A percentile compares a stretch with the other conserved stretches of the same genome.
phyloP scores from a whole-genome alignment of 163 green algal genomes.

The Chloromonas sp. region DNA sequence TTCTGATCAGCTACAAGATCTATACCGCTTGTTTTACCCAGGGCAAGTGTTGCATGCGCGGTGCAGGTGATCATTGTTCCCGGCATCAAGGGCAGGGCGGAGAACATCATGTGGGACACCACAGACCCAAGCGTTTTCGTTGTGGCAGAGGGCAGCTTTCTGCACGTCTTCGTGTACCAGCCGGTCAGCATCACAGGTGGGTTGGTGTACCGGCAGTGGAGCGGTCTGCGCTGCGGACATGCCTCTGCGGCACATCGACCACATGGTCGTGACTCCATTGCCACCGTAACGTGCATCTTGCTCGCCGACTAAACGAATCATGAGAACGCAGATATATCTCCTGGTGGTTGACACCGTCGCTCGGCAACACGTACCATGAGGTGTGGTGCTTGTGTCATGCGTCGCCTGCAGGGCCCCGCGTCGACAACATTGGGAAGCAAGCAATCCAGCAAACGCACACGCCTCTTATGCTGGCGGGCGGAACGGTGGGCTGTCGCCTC shows the following conservation, averaged over 20 bases:
- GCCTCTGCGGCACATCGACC: not conserved
- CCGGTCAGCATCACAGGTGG: slow-evolving; percentile 32
- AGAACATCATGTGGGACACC: slow-evolving; percentile 58
- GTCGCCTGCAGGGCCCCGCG: slow-evolving; percentile 6
- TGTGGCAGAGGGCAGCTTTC: slow-evolving; percentile 19
- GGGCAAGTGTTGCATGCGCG: too few relatives aligned
- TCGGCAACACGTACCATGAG: not conserved
- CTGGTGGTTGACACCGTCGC: too few relatives aligned
- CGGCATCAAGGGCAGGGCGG: slow-evolving; percentile 17
- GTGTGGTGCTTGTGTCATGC: not conserved
- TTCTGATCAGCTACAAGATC: too few relatives aligned
- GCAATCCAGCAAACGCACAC: slow-evolving; percentile 25
- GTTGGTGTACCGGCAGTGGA: not conserved
- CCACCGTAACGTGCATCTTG: too few relatives aligned
- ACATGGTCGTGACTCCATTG: too few relatives aligned
- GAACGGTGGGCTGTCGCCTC: slow-evolving; percentile 45
- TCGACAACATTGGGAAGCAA: slow-evolving; percentile 29
- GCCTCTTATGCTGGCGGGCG: slow-evolving; percentile 46
- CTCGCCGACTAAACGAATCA: too few relatives aligned
- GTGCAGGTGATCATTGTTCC: not conserved
- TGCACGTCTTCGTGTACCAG: slow-evolving; percentile 43
- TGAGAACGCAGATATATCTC: too few relatives aligned
- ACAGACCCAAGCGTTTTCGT: slow-evolving; percentile 49
- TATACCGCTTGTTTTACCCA: too few relatives aligned
- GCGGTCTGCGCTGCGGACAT: not conserved